These are phyloP conservation scores for Polyporus arcularius DNA, from an alignment of 768 basidiomycete genomes.

Conservation along the genomic window DNA sequence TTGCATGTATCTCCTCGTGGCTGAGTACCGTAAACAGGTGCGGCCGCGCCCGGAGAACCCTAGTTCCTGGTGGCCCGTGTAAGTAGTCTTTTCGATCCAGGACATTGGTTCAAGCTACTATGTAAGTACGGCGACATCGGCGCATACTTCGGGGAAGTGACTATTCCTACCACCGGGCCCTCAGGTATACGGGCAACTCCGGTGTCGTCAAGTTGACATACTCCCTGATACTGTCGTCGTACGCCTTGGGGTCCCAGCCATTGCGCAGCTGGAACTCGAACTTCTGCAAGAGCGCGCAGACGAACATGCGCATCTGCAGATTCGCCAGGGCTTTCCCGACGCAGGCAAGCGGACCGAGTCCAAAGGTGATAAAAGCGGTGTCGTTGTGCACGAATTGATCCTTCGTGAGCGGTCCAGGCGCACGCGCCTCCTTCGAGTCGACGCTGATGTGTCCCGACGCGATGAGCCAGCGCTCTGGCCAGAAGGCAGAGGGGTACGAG, in stretches of 20 bases:
- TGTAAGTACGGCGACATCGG: too few species aligned
- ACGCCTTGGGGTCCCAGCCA: slow-evolving; percentile 28
- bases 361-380: slow-evolving; percentile 42
- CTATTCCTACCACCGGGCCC: background rate
- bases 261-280: slow-evolving; percentile 34
- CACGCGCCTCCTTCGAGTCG: background rate
- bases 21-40: too few species aligned
- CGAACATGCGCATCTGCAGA: slow-evolving; percentile 33
- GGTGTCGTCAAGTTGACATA: slow-evolving; percentile 29
- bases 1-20: too few species aligned
- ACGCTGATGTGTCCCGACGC: slow-evolving; percentile 12
- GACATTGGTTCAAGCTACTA: too few species aligned
- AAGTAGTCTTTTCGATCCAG: too few species aligned
- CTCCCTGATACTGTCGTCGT: slow-evolving; percentile 31
- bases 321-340: slow-evolving; percentile 46
- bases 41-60: too few species aligned
- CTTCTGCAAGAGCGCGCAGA: slow-evolving; percentile 33
- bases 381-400: slow-evolving; percentile 22
- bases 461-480: slow-evolving; percentile 45
- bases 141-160: too few species aligned
- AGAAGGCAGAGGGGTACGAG: slow-evolving; percentile 39
- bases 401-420: background rate
- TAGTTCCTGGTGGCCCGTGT: too few species aligned
- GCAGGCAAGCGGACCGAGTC: slow-evolving; percentile 51
- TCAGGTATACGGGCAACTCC: slow-evolving; percentile 20